Evolutionary conservation across 441 rosid genomes (phyloP).

Genomic region (Biscutella laevigata): DNA sequence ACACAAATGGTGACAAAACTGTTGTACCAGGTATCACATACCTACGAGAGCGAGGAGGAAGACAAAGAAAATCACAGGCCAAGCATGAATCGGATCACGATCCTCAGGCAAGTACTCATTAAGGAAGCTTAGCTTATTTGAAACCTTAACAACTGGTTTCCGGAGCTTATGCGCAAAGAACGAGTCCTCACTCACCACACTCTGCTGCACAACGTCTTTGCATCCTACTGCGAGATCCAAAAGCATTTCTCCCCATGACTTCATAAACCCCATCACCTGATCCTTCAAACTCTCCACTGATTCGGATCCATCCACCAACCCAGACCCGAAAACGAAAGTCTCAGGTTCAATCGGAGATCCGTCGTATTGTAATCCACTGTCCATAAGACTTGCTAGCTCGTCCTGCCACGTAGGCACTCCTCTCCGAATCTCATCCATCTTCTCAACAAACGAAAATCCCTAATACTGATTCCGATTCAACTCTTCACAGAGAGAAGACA

Average conservation of each 20-base stretch:
- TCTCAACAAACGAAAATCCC: background rate
- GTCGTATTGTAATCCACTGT: slow-evolving; percentile 31
- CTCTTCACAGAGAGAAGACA: background rate
- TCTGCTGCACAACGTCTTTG: slow-evolving; percentile 61
- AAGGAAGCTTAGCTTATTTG: slow-evolving; percentile 51
- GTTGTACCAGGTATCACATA: slow-evolving; percentile 35
- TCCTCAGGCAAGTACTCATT: slow-evolving; percentile 97
- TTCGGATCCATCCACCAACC: slow-evolving; percentile 14
- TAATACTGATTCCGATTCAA: background rate
- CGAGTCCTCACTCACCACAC: slow-evolving; percentile 59
- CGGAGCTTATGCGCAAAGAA: slow-evolving; percentile 62
- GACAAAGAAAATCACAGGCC: slow-evolving; percentile 79
- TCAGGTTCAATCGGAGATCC: slow-evolving; percentile 31
- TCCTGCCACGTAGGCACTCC: slow-evolving; percentile 62
- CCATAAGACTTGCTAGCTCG: slow-evolving; percentile 57
- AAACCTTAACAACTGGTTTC: slow-evolving; percentile 54
- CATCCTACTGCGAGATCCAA: slow-evolving; percentile 83
- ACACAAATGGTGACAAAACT: slow-evolving; percentile 23
- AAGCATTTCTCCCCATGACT: slow-evolving; percentile 88
- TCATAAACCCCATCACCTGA: slow-evolving; percentile 58
- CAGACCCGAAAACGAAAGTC: slow-evolving; percentile 18
- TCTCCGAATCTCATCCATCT: slow-evolving; percentile 53
- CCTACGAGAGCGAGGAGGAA: slow-evolving; percentile 67
- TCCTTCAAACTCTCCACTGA: slow-evolving; percentile 47
- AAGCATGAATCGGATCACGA: slow-evolving; percentile 80